phyloP scores from a whole-genome alignment of 2,329 filamentous ascomycete genomes.

The Pseudogymnoascus sp. region DNA sequence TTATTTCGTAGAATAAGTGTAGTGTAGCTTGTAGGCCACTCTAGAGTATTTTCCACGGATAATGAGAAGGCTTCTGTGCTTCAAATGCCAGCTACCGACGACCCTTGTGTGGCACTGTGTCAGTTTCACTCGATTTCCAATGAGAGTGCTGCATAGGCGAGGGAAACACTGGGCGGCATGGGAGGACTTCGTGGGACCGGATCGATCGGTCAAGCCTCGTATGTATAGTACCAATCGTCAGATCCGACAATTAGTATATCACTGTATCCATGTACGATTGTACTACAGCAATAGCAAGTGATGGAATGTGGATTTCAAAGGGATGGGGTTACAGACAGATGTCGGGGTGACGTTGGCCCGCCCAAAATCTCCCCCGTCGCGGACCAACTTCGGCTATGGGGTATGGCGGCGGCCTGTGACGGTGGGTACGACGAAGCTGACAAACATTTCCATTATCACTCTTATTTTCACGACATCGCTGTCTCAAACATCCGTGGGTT shows the following conservation, averaged over 20 bases:
- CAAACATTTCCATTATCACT: neutral
- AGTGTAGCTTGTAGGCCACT: neutral
- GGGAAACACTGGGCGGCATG: neutral
- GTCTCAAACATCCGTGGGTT: neutral
- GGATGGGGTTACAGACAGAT: neutral
- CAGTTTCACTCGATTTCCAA: neutral
- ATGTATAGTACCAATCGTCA: neutral
- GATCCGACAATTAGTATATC: neutral
- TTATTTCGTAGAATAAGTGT: neutral
- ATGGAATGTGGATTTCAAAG: neutral
- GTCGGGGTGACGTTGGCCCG: neutral
- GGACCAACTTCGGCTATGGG: neutral
- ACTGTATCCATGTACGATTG: neutral
- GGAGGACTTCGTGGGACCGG: neutral
- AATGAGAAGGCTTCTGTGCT: neutral
- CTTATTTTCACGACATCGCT: conserved; percentile 1
- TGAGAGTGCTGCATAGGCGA: neutral
- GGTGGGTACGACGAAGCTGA: neutral
- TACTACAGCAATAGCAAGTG: neutral
- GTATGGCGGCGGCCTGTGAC: neutral
- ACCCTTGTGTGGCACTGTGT: neutral
- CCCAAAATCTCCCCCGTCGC: neutral
- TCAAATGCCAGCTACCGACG: neutral
- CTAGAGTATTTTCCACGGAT: neutral
- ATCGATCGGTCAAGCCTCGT: neutral